Evolutionary conservation across 202 grass and related monocot species (phyloP).

Genomic region (Setaria italica): DNA sequence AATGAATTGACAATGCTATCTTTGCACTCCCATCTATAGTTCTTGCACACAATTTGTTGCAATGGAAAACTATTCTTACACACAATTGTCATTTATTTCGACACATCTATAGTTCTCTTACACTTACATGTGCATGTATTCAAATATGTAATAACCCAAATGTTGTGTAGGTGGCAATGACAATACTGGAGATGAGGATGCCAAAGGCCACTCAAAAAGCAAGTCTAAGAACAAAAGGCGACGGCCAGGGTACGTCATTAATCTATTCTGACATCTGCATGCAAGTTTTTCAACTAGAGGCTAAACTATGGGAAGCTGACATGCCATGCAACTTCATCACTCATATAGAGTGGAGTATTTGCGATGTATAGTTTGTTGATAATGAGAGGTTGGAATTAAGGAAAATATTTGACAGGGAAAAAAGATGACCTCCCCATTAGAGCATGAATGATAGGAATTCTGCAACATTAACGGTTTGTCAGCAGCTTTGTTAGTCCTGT

Average conservation of each 20-base stretch:
- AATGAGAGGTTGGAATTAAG: conserved; percentile 3
- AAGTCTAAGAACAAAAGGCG: conserved; percentile 84
- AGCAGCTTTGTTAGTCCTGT: not conserved
- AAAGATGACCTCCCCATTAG: not conserved
- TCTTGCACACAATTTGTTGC: not conserved
- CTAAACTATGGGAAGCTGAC: conserved; percentile 11
- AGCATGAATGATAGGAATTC: not conserved
- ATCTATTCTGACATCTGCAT: conserved; percentile 4
- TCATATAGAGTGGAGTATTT: not conserved
- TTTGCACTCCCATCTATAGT: not conserved
- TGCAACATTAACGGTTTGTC: not conserved
- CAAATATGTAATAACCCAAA: conserved; percentile 30
- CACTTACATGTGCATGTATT: conserved; percentile 26
- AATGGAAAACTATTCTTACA: conserved; percentile 14
- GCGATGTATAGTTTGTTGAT: conserved; percentile 16
- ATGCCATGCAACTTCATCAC: conserved; percentile 6
- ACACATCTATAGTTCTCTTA: conserved; percentile 28
- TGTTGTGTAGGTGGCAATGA: conserved; percentile 65
- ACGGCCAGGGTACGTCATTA: conserved; percentile 64
- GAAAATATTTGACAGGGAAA: not conserved
- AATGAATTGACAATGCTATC: conserved; percentile 13
- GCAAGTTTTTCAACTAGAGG: conserved; percentile 12
- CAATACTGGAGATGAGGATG: conserved; percentile 65
- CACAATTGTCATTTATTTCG: not conserved
- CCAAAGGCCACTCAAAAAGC: conserved; percentile 66